Evolutionary conservation across 2,329 filamentous ascomycete species (phyloP).

Genomic region (Fusarium sp.): DNA sequence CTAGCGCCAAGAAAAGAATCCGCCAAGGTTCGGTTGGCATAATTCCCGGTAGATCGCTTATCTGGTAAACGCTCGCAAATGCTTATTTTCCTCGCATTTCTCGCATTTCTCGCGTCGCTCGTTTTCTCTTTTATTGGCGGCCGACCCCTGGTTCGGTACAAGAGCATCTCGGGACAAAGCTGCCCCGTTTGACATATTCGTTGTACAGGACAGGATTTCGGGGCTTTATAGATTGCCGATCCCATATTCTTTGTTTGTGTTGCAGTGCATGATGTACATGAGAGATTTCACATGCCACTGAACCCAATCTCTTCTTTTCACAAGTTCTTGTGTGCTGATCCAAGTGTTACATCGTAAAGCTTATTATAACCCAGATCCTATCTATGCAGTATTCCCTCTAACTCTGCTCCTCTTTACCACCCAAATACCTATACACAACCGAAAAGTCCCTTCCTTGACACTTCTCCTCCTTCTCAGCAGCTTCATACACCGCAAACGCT

Average conservation of each 20-base stretch:
- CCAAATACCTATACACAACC: slow-evolving; percentile 80
- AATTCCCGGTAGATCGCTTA: slow-evolving; percentile 29
- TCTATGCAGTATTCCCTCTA: neutral
- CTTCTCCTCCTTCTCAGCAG: slow-evolving; percentile 68
- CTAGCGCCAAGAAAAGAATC: neutral
- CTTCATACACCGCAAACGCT: slow-evolving; percentile 75
- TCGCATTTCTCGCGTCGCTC: slow-evolving; percentile 15
- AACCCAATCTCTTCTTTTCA: neutral
- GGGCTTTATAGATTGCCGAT: slow-evolving; percentile 25
- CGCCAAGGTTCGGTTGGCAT: slow-evolving; percentile 18
- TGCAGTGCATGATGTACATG: neutral
- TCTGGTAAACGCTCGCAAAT: slow-evolving; percentile 3
- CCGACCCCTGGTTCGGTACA: slow-evolving; percentile 32
- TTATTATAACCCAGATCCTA: neutral
- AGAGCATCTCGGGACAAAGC: slow-evolving; percentile 1
- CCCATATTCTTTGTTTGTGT: neutral
- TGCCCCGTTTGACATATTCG: slow-evolving; percentile 17
- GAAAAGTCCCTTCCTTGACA: slow-evolving; percentile 82
- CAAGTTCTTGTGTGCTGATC: neutral
- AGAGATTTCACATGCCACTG: neutral
- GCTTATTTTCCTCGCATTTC: slow-evolving; percentile 22
- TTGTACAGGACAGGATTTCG: slow-evolving; percentile 20
- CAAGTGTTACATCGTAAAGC: neutral
- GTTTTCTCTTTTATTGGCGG: slow-evolving; percentile 18
- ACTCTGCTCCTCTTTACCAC: slow-evolving; percentile 58